phyloP scores from a whole-genome alignment of 176 grass and related monocot genomes.

The Triticum turgidum region DNA sequence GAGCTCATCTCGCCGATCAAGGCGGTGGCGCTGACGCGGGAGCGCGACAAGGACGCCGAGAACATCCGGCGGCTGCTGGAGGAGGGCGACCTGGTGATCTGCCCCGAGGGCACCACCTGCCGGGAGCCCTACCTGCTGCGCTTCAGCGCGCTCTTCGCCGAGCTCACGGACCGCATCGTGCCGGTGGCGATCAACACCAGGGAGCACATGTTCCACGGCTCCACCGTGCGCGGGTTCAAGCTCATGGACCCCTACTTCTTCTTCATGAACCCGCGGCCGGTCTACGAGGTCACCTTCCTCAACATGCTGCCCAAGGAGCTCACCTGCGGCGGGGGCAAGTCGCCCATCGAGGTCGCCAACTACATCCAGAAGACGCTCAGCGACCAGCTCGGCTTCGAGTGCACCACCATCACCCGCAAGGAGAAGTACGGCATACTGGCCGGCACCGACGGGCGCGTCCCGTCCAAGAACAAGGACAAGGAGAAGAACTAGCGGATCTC shows the following conservation, averaged over 20 bases:
- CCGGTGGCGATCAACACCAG: slow-evolving; percentile 84
- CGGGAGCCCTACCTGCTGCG: slow-evolving; percentile 86
- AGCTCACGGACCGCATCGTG: slow-evolving; percentile 95
- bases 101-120: slow-evolving; percentile 98
- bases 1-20: slow-evolving; percentile 97
- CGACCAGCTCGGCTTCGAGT: slow-evolving; percentile 81
- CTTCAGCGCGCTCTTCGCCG: slow-evolving; percentile 96
- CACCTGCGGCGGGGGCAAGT: slow-evolving; percentile 70
- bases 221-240: slow-evolving; percentile 81
- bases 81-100: slow-evolving; percentile 92
- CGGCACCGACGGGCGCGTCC: slow-evolving; percentile 72
- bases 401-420: slow-evolving; percentile 86
- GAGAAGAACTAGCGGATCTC: slow-evolving; percentile 46
- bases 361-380: slow-evolving; percentile 87
- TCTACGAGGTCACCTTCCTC: slow-evolving; percentile 93
- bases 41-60: slow-evolving; percentile 80
- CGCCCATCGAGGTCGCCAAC: slow-evolving; percentile 94
- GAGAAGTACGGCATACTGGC: slow-evolving; percentile 94
- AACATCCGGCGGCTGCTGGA: slow-evolving; percentile 81
- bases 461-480: slow-evolving; percentile 64
- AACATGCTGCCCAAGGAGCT: slow-evolving; percentile 78
- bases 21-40: slow-evolving; percentile 73
- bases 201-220: slow-evolving; percentile 90
- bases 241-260: slow-evolving; percentile 92
- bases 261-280: slow-evolving; percentile 95